A percentile compares a stretch with the other conserved stretches of the same genome.
These are phyloP conservation scores for Rhynchospora tenuis DNA, from an alignment of 176 grass and related monocot genomes.

Conservation along the genomic window DNA sequence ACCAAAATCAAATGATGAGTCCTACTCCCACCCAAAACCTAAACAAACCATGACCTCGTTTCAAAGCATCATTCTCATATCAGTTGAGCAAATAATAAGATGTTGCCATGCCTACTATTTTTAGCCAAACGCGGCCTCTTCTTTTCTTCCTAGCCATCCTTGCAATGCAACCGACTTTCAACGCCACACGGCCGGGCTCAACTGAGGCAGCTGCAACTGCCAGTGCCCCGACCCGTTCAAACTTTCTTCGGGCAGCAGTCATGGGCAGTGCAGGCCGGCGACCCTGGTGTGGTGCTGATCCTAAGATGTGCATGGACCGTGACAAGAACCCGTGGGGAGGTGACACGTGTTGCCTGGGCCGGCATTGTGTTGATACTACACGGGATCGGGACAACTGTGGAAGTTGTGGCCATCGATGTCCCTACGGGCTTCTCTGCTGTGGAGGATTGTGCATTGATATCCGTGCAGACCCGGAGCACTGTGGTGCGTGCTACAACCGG, in stretches of 20 bases:
- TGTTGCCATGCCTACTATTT: not conserved
- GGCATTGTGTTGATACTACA: conserved; percentile 11
- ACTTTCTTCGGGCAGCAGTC: conserved; percentile 12
- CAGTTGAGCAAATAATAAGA: conserved; percentile 1
- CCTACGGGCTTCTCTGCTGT: conserved; percentile 22
- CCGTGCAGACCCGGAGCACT: not conserved
- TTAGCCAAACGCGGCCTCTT: conserved; percentile 1
- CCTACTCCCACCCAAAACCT: not conserved
- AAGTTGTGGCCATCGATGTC: not conserved
- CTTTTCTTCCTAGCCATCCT: not conserved
- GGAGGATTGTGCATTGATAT: not conserved
- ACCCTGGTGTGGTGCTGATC: conserved; percentile 14
- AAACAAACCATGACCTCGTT: not conserved
- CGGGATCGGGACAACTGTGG: conserved; percentile 12
- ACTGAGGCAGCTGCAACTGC: not conserved
- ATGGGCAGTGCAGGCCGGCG: not conserved
- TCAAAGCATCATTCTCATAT: conserved; percentile 10
- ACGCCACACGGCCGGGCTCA: too few species aligned
- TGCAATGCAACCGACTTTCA: not conserved
- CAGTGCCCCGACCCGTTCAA: not conserved
- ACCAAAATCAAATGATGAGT: not conserved
- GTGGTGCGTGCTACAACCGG: conserved; percentile 2
- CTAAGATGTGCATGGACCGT: conserved; percentile 8
- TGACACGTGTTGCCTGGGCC: conserved; percentile 22
- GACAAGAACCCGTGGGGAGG: conserved; percentile 30